These are phyloP conservation scores for Cutaneotrichosporon curvatum DNA, from an alignment of 1,284 basidiomycete species.

Conservation along the genomic window DNA sequence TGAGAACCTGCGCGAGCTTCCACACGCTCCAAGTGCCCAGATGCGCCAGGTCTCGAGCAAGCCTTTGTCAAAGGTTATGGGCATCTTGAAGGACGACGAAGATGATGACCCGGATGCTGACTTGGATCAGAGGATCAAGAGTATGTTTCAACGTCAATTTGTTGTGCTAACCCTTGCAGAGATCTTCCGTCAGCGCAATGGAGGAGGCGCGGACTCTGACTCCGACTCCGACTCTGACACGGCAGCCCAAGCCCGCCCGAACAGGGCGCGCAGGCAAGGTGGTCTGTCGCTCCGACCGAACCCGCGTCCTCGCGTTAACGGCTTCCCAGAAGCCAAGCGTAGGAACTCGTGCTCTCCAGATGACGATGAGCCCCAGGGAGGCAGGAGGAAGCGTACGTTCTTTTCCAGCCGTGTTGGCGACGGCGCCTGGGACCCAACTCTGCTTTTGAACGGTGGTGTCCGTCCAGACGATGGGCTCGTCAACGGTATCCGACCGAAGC, in stretches of 20 bases:
- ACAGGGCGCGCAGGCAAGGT: constrained; percentile 24
- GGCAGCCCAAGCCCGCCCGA: constrained; percentile 18
- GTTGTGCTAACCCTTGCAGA: constrained; percentile 12
- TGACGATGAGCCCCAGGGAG: constrained; percentile 10
- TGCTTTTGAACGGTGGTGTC: constrained; percentile 11
- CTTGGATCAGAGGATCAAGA: constrained; percentile 40
- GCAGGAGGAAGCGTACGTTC: constrained; percentile 20
- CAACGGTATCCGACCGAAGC: constrained; percentile 19
- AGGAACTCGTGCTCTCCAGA: constrained; percentile 12
- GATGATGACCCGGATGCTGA: constrained; percentile 45
- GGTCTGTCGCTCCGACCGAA: constrained; percentile 17
- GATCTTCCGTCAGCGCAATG: constrained; percentile 19
- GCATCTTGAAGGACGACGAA: constrained; percentile 36
- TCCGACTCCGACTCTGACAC: constrained; percentile 25
- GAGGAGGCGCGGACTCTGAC: constrained; percentile 18
- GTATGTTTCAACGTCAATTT: constrained; percentile 19
- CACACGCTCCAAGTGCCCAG: constrained; percentile 76
- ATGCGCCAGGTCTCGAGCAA: constrained; percentile 71
- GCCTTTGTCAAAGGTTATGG: constrained; percentile 33
- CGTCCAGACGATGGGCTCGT: constrained; percentile 11
- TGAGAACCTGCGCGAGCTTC: constrained; percentile 68
- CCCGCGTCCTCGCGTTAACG: constrained; percentile 16
- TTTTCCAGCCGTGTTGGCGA: constrained; percentile 16
- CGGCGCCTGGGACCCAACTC: constrained; percentile 15
- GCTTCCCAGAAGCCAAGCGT: constrained; percentile 17